Base-by-base conservation (phyloP, 768 basidiomycete genomes). In the Termitomyces sp. region DNA sequence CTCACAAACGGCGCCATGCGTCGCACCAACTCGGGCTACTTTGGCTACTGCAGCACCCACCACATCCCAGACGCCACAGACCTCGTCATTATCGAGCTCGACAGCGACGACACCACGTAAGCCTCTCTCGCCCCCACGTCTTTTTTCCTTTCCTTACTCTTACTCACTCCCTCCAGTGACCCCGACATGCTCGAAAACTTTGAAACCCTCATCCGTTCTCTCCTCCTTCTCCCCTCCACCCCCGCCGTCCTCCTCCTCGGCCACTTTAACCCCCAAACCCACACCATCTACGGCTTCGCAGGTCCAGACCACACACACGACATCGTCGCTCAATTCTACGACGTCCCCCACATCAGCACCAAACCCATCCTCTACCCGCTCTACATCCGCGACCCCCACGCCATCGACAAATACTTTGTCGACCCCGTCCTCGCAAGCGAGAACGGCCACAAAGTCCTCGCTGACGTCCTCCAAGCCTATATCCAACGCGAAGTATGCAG, bases 1-100 rank as follows among this genome's bases (percentile, higher is more conserved):
- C 82, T 99, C 63, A 99, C 96, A 27, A 99, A 99, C 71, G 96
- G 96, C 35, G 96, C 96, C 4, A 90, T 95, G 82, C 82, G 93
- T 16, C 86, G 87, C 49, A 95, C 95, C 21, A 89, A 90, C 71
- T 94, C 95, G 1, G 89, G 86, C 11, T 99, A 99, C 75, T 99
- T 95, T 77, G 90, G 89, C 9, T 98, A 87, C 75, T 99, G 96
- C 78, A 90, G 85, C 64, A 81, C 82, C 1, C 95, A 97, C 63
- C 96, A 99, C 68, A 79, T 98, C 11, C 96, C 96, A 5, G 97
- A 99, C 68, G 76, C 84, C 48, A 93, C 93, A 12, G 97, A 98
- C 78, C 80, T 99, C 54, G 89, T 98, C 58, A 92, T 99, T 63
- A 75, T 99, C 58, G 96, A 99, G 69, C 90, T 99, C 37, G 97